Evolutionary conservation across 179 eudicot species (phyloP).

Genomic region (Drosera spatulata): DNA sequence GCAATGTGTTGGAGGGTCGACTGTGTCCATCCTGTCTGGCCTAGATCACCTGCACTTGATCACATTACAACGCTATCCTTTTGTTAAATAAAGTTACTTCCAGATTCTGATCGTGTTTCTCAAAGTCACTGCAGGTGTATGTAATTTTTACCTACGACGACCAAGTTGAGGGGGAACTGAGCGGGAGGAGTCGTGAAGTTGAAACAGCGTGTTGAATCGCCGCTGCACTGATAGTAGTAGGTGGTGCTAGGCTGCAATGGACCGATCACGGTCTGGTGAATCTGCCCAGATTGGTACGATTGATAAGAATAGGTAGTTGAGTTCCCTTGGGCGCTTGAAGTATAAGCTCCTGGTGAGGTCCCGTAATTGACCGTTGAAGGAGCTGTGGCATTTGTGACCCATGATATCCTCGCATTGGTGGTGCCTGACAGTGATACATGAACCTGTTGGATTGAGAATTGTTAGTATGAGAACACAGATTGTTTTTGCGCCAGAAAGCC

Average conservation of each 20-base stretch:
- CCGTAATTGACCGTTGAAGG: slow-evolving; percentile 50
- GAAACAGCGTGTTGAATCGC: slow-evolving; percentile 29
- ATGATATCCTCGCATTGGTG: slow-evolving; percentile 68
- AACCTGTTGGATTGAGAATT: slow-evolving; percentile 25
- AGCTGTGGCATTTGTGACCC: slow-evolving; percentile 47
- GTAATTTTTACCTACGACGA: slow-evolving; percentile 30
- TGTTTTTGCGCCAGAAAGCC: too few relatives aligned
- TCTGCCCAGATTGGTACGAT: slow-evolving; percentile 40
- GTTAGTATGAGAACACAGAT: too few relatives aligned
- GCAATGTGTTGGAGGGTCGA: slow-evolving; percentile 43
- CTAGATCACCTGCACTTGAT: slow-evolving; percentile 40
- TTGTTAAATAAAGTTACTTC: neutral
- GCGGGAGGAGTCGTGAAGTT: slow-evolving; percentile 54
- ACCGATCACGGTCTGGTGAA: slow-evolving; percentile 54
- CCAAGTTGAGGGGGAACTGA: slow-evolving; percentile 50
- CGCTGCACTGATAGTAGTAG: slow-evolving; percentile 55
- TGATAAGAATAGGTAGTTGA: slow-evolving; percentile 25
- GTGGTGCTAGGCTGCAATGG: slow-evolving; percentile 44
- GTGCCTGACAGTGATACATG: slow-evolving; percentile 57
- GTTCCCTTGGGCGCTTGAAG: slow-evolving; percentile 10
- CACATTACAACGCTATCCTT: neutral
- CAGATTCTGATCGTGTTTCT: neutral
- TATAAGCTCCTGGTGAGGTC: slow-evolving; percentile 17
- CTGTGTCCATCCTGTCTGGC: slow-evolving; percentile 43
- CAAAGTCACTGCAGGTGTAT: neutral